Conservation (phyloP, 257 asterid species). For the Nicotiana obtusifolia region DNA sequence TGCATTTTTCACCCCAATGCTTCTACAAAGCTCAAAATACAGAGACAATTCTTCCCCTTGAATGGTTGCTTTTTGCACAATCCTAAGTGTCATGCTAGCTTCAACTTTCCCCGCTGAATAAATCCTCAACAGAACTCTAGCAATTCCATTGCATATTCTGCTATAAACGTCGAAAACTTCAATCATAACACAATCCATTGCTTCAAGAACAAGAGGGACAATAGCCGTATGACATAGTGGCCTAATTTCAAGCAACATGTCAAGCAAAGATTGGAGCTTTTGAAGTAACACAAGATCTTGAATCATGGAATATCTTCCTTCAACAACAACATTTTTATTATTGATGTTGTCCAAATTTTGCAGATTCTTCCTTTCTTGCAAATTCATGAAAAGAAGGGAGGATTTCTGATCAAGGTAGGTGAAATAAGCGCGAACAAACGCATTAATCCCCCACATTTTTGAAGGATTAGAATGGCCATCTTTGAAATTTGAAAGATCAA, state of each 20-base stretch:
- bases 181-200: conserved; percentile 58
- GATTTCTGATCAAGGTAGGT: conserved; percentile 79
- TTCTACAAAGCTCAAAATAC: conserved; percentile 55
- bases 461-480: conserved; percentile 35
- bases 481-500: conserved; percentile 60
- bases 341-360: not conserved
- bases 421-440: conserved; percentile 59
- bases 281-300: conserved; percentile 45
- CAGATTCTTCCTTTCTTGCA: conserved; percentile 22
- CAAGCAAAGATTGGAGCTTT: conserved; percentile 50
- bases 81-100: conserved; percentile 44
- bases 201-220: conserved; percentile 50
- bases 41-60: conserved; percentile 56
- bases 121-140: conserved; percentile 43
- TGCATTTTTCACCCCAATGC: conserved; percentile 59
- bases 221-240: conserved; percentile 38
- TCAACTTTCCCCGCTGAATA: conserved; percentile 42
- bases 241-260: conserved; percentile 48
- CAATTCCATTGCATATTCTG: conserved; percentile 58
- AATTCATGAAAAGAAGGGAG: conserved; percentile 23
- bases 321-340: not conserved
- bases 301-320: conserved; percentile 11
- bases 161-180: conserved; percentile 65
- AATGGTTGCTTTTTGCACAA: conserved; percentile 43
- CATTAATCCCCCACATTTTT: conserved; percentile 44